Evolutionary conservation across 352 stramenopile genomes (phyloP), one percentile per base, ranked within the genome.

Genomic region (Globisporangium viniferum): DNA sequence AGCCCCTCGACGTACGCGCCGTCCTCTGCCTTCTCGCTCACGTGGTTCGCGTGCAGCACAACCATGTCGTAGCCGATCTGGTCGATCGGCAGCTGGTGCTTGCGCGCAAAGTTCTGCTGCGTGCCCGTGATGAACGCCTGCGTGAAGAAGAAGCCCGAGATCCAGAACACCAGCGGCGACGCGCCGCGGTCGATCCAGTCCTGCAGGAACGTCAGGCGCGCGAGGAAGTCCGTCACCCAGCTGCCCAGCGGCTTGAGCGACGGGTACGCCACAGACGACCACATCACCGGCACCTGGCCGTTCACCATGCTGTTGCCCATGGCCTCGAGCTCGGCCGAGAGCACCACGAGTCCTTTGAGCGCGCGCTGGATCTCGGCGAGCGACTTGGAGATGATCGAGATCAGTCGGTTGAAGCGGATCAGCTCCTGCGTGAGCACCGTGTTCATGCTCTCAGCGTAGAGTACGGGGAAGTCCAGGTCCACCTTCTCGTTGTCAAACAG

Each of bases 281-380:
- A 98, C 12, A 94, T 76, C 2, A 72, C 59, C 2, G 93, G 93
- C 31, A 98, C 93, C 61, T 96, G 88, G 8, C 92, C 92, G 36
- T 96, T 95, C 27, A 97, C 90, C 88, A 98, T 97, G 51, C 88
- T 89, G 66, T 97, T 97, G 62, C 91, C 93, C 92, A 98, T 98
- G 24, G 89, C 85, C 69, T 98, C 93, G 0, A 98, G 77, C 74
- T 98, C 93, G 0, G 81, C 80, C 10, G 89, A 97, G 73, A 98
- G 95, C 48, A 98, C 90, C 24, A 98, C 92, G 9, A 98, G 83
- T 0, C 94, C 94, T 60, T 97, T 96, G 24, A 98, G 81, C 10
- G 94, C 94, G 27, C 93, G 92, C 67, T 97, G 91, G 59, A 98
- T 88, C 73, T 98, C 92, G 10, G 69, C 75, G 3, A 98, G 73